Evolutionary conservation across 202 grass and related monocot genomes (phyloP).

Genomic region (Eragrostis tef): DNA sequence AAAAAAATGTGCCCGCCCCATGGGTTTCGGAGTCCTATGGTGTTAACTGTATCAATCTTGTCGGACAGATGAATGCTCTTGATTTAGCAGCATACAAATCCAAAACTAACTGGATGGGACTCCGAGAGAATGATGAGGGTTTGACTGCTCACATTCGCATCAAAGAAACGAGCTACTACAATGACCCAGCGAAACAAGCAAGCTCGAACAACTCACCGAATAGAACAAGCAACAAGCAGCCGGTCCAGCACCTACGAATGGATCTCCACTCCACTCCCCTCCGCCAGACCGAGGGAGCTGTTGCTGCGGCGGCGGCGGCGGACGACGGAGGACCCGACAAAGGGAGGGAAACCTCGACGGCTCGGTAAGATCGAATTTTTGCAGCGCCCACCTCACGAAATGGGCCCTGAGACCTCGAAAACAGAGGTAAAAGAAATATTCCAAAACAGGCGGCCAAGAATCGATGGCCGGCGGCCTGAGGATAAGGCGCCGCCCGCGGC

Average conservation of each 20-base stretch:
- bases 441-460: constrained; percentile 21
- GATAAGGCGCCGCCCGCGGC: constrained; percentile 30
- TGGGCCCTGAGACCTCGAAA: neutral
- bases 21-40: neutral
- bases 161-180: neutral
- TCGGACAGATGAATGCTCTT: neutral
- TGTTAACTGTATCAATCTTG: neutral
- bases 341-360: no score
- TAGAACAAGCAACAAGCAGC: neutral
- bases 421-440: neutral
- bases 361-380: neutral
- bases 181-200: neutral
- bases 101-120: neutral
- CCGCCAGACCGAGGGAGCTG: neutral
- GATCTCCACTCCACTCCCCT: neutral
- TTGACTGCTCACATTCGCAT: neutral
- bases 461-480: neutral
- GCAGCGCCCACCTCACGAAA: constrained; percentile 21
- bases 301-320: neutral
- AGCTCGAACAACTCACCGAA: constrained; percentile 1
- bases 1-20: neutral
- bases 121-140: neutral
- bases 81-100: neutral
- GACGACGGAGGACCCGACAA: neutral
- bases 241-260: neutral